These are phyloP conservation scores for Lepidium sativum DNA, from an alignment of 345 rosid species.

Conservation along the genomic window DNA sequence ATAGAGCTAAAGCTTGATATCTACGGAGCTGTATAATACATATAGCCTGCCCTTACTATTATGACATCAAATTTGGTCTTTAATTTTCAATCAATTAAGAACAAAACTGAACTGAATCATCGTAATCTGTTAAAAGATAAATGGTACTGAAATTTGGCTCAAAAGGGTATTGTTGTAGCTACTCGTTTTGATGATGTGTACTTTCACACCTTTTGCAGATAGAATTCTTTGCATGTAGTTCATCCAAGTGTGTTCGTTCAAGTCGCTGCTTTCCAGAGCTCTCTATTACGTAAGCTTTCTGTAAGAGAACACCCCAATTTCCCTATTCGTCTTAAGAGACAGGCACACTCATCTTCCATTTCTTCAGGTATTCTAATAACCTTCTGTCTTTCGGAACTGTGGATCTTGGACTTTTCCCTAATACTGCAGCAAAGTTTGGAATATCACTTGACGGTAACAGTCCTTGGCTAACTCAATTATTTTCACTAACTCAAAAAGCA, in stretches of 20 bases:
- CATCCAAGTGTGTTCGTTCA: conserved; percentile 50
- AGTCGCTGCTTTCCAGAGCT: conserved; percentile 78
- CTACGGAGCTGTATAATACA: background rate
- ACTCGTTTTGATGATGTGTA: background rate
- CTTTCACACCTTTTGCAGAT: conserved; percentile 41
- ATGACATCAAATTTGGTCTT: background rate
- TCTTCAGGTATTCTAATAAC: conserved; percentile 67
- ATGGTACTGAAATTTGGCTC: background rate
- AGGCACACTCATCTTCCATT: conserved; percentile 1
- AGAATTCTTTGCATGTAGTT: conserved; percentile 53
- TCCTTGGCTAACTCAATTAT: background rate
- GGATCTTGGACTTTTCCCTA: conserved; percentile 91
- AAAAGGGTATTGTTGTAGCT: background rate
- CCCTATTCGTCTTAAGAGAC: background rate
- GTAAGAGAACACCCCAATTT: background rate
- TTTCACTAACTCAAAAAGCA: background rate
- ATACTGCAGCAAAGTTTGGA: conserved; percentile 78
- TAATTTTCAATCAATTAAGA: background rate
- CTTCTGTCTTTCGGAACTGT: conserved; percentile 74
- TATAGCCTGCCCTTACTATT: background rate
- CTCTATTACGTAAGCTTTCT: conserved; percentile 52
- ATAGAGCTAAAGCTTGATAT: background rate
- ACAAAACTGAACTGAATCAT: background rate
- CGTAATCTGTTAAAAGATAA: background rate
- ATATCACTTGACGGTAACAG: conserved; percentile 63